Percentiles rank a stretch among this genome's conserved stretches.
Evolutionary conservation across 768 basidiomycete genomes (phyloP).

Genomic region (Tylopilus plumbeoviolaceoides): DNA sequence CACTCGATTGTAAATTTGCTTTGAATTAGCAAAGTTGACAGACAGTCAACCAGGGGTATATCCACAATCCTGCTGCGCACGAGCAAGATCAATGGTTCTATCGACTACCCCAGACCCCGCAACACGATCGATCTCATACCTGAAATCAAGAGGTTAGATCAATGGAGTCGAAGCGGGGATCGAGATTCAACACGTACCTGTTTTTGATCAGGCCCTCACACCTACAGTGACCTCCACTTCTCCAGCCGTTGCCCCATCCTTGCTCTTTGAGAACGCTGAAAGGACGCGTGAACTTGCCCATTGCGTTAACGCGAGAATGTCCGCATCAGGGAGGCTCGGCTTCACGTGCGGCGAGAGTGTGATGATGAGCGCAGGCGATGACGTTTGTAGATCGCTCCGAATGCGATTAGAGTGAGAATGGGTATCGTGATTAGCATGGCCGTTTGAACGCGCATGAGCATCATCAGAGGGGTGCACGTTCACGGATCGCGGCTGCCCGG

Average conservation of each 20-base stretch:
- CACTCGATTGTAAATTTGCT: background rate
- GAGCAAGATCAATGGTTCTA: constrained; percentile 4
- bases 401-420: constrained; percentile 3
- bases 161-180: background rate
- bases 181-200: background rate
- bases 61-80: constrained; percentile 7
- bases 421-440: constrained; percentile 6
- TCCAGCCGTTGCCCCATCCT: constrained; percentile 20
- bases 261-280: constrained; percentile 43
- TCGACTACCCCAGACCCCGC: constrained; percentile 1
- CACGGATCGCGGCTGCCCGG: constrained; percentile 21
- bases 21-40: constrained; percentile 8
- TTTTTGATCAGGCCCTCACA: constrained; percentile 46
- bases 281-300: constrained; percentile 74
- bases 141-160: background rate
- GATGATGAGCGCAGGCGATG: constrained; percentile 56
- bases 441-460: constrained; percentile 4
- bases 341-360: constrained; percentile 78
- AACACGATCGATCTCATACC: background rate
- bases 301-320: constrained; percentile 64
- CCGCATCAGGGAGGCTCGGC: constrained; percentile 61
- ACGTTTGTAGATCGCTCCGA: background rate
- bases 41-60: too few species aligned
- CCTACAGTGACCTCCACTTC: constrained; percentile 73
- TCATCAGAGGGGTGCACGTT: background rate